Evolutionary conservation across 2,329 filamentous ascomycete genomes (phyloP).

Genomic region (Paraphaeosphaeria sporulosa): DNA sequence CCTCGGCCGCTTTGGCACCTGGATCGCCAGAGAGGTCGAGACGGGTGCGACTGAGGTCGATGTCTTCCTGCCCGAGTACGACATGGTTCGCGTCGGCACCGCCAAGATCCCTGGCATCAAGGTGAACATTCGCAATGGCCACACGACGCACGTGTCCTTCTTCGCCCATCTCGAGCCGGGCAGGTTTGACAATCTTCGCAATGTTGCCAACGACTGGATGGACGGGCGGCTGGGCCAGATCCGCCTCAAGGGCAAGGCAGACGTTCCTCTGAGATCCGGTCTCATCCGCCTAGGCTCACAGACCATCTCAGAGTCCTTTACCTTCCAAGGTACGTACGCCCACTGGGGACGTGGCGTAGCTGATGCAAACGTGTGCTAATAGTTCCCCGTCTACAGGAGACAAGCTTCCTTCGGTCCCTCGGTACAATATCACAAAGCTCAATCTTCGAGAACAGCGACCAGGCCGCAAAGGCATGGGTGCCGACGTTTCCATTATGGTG

Average conservation of each 20-base stretch:
- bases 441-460: slow-evolving; percentile 76
- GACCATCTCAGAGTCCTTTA: slow-evolving; percentile 73
- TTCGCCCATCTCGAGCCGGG: slow-evolving; percentile 78
- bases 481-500: slow-evolving; percentile 76
- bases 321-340: slow-evolving; percentile 80
- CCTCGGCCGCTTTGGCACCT: slow-evolving; percentile 79
- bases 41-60: slow-evolving; percentile 75
- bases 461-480: slow-evolving; percentile 72
- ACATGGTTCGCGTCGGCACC: slow-evolving; percentile 77
- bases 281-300: slow-evolving; percentile 81
- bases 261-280: slow-evolving; percentile 79
- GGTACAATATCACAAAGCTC: slow-evolving; percentile 82
- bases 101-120: slow-evolving; percentile 78
- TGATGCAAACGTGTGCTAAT: slow-evolving; percentile 53
- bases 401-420: slow-evolving; percentile 78
- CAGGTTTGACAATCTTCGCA: slow-evolving; percentile 76
- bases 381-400: slow-evolving; percentile 47
- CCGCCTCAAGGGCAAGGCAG: slow-evolving; percentile 75
- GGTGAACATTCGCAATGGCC: slow-evolving; percentile 78
- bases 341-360: slow-evolving; percentile 44
- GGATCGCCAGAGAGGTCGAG: slow-evolving; percentile 79
- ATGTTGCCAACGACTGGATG: slow-evolving; percentile 87
- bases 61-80: slow-evolving; percentile 85
- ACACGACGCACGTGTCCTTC: slow-evolving; percentile 80
- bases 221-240: slow-evolving; percentile 77